Evolutionary conservation across 306 rosid genomes (phyloP), one percentile per base, ranked within the genome.

Genomic region (Pueraria montana): DNA sequence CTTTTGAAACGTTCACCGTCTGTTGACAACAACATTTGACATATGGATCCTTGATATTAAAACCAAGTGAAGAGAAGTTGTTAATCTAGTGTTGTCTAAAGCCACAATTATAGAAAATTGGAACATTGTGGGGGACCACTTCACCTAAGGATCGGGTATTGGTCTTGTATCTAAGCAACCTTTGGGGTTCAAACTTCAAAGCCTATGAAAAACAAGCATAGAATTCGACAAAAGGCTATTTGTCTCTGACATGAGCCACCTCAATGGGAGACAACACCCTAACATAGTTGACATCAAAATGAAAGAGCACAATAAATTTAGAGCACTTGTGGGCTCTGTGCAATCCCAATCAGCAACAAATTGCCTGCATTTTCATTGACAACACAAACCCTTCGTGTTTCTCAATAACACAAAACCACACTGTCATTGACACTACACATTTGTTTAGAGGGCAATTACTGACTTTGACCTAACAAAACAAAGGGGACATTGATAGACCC

Each of bases 291-390:
- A 74, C 78, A 80, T 82, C 90, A 84, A 70, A 40, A 69, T 71
- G 36, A 56, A 55, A 75, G 3, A 50, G 36, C 27, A 71, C 13
- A 50, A 65, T 77, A 82, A 72, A 66, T 62, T 79, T 52, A 38
- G 46, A 45, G 58, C 58, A 80, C 26, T 46, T 10, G 84, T 79
- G 86, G 87, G 78, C 82, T 74, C 78, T 65, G 72, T 82, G 91
- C 2, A 66, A 62, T 83, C 87, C 56, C 81, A 66, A 80, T 87
- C 85, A 88, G 46, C 89, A 14, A 48, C 89, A 78, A 59, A 18
- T 78, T 88, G 85, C 82, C 84, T 85, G 48, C 76, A 84, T 79
- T 86, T 78, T 58, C 76, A 45, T 77, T 75, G 86, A 80, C 84
- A 80, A 72, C 72, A 34, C 18, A 58, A 86, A 0, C 46, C 46